Conservation (phyloP, 2,329 filamentous ascomycete genomes). For the Aureobasidium sp. region DNA sequence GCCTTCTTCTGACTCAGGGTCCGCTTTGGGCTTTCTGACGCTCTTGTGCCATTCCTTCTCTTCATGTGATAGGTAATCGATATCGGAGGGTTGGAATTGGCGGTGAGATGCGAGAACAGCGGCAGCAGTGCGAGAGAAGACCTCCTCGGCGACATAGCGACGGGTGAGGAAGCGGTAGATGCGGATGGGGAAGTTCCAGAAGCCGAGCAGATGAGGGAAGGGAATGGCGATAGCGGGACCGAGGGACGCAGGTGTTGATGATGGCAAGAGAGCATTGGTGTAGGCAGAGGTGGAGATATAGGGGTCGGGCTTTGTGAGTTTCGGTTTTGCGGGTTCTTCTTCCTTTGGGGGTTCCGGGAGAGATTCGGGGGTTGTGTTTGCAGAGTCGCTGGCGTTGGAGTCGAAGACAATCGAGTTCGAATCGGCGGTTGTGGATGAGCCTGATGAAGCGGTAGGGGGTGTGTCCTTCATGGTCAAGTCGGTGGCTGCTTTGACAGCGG, state of each 20-base stretch:
- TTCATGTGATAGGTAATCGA: conserved; percentile 58
- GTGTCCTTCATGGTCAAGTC: conserved; percentile 16
- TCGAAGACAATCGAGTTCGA: conserved; percentile 20
- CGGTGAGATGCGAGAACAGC: conserved; percentile 60
- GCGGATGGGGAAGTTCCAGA: conserved; percentile 80
- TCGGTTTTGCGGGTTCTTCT: conserved; percentile 40
- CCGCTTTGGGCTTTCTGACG: conserved; percentile 47
- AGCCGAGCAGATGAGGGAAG: conserved; percentile 87
- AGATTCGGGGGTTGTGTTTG: conserved; percentile 9
- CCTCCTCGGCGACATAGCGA: conserved; percentile 74
- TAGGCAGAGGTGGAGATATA: conserved; percentile 73
- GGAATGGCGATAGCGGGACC: conserved; percentile 64
- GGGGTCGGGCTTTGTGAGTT: conserved; percentile 57
- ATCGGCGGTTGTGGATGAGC: conserved; percentile 21
- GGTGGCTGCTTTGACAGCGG: conserved; percentile 22
- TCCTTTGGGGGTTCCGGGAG: conserved; percentile 24
- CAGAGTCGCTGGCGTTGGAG: background rate
- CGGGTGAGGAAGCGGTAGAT: conserved; percentile 83
- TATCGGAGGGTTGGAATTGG: conserved; percentile 55
- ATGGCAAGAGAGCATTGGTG: conserved; percentile 55
- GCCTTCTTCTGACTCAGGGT: conserved; percentile 38
- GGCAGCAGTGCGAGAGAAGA: conserved; percentile 81
- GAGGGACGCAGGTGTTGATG: conserved; percentile 61
- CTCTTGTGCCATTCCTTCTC: conserved; percentile 80
- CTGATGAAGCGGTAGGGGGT: conserved; percentile 23